A percentile compares a stretch with the other conserved stretches of the same genome.
Conservation (phyloP, 1,284 basidiomycete genomes). For the Phlebopus sp. region DNA sequence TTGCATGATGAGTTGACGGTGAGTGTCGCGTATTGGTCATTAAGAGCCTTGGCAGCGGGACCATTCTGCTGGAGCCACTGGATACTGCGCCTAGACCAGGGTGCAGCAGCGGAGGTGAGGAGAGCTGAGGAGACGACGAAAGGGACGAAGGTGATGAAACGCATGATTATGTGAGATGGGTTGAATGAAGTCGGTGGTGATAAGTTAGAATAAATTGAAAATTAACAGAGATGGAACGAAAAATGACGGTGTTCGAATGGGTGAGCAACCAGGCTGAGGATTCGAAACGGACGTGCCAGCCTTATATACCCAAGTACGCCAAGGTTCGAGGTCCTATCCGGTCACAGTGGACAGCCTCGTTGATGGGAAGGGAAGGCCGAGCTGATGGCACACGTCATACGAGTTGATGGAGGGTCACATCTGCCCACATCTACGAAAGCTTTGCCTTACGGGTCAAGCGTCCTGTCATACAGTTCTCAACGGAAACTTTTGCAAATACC, state of each 20-base stretch:
- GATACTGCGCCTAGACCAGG: conserved; percentile 9
- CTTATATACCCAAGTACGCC: conserved; percentile 6
- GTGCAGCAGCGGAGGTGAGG: conserved; percentile 19
- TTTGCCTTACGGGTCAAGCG: neutral
- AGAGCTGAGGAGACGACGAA: conserved; percentile 17
- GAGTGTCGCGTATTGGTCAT: conserved; percentile 24
- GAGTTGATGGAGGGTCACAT: neutral
- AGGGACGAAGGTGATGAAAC: conserved; percentile 20
- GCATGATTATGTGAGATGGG: conserved; percentile 15
- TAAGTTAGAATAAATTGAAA: conserved; percentile 6
- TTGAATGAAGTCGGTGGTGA: conserved; percentile 2
- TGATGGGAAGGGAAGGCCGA: neutral
- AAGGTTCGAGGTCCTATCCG: conserved; percentile 13
- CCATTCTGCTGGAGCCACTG: conserved; percentile 24
- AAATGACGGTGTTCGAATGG: conserved; percentile 10
- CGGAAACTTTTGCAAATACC: neutral
- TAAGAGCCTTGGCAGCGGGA: conserved; percentile 24
- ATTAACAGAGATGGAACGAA: conserved; percentile 3
- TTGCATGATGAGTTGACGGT: conserved; percentile 20
- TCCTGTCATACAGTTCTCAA: neutral
- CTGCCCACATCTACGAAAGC: neutral
- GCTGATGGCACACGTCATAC: conserved; percentile 1
- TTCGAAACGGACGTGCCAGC: neutral
- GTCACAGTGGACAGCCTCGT: conserved; percentile 1
- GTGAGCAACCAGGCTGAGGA: conserved; percentile 14